Percentiles rank a stretch among this genome's conserved stretches.
phyloP scores from a whole-genome alignment of 495 filamentous ascomycete species.

The Aspergillus kassunensis region DNA sequence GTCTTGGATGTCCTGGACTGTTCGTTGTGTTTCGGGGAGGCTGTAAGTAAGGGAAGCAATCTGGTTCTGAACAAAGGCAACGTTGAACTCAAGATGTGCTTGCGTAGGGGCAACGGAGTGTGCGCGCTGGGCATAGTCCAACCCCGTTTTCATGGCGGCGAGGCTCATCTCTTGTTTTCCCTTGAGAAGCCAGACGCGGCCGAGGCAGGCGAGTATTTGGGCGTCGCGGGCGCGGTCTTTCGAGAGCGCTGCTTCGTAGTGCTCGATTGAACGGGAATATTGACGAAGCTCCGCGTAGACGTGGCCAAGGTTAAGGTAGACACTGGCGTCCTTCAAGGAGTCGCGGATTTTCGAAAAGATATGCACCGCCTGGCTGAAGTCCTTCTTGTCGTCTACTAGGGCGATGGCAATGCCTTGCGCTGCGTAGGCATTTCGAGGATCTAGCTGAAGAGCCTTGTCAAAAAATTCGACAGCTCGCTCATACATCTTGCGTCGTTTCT shows the following conservation, averaged over 20 bases:
- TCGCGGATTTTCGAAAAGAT: constrained; percentile 87
- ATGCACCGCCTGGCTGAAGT: constrained; percentile 71
- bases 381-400: constrained; percentile 87
- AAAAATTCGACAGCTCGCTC: constrained; percentile 94
- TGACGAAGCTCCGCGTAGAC: constrained; percentile 86
- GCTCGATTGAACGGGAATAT: constrained; percentile 81
- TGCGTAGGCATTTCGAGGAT: constrained; percentile 89
- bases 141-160: constrained; percentile 74
- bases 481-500: constrained; percentile 82
- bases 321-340: constrained; percentile 77
- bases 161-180: constrained; percentile 77
- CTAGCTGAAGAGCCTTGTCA: constrained; percentile 90
- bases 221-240: constrained; percentile 79
- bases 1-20: constrained; percentile 69
- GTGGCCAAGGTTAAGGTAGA: constrained; percentile 89
- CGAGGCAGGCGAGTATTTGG: constrained; percentile 82
- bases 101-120: constrained; percentile 75
- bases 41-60: constrained; percentile 76
- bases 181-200: constrained; percentile 86
- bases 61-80: constrained; percentile 95
- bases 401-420: constrained; percentile 95
- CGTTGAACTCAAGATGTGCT: constrained; percentile 91
- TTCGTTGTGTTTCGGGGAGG: constrained; percentile 70
- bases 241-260: constrained; percentile 83
- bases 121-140: constrained; percentile 87